Conservation (phyloP, 768 basidiomycete genomes). For the Dioszegia hungarica region DNA sequence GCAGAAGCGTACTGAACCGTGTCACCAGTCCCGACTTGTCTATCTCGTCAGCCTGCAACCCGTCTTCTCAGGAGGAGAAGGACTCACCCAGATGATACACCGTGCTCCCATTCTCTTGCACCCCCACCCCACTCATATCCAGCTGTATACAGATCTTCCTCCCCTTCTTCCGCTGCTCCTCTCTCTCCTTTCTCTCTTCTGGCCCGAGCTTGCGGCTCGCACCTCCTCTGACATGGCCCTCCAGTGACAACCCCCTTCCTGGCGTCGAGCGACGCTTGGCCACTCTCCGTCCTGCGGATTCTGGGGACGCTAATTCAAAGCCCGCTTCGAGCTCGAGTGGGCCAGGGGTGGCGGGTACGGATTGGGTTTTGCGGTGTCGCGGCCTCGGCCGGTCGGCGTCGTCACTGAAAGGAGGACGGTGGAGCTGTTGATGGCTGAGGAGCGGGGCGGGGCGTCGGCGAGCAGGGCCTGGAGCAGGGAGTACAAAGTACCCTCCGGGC, state of each 20-base stretch:
- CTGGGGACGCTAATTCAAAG: background rate
- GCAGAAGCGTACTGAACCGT: conserved; percentile 29
- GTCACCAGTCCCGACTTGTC: conserved; percentile 39
- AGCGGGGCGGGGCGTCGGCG: background rate
- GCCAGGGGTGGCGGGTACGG: conserved; percentile 5
- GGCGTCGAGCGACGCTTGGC: too few species aligned
- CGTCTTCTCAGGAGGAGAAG: background rate
- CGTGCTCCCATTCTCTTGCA: conserved; percentile 2
- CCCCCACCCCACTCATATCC: conserved; percentile 26
- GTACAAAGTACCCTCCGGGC: background rate
- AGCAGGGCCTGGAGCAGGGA: background rate
- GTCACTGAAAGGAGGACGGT: background rate
- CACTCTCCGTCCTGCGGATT: too few species aligned
- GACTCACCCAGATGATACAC: conserved; percentile 33
- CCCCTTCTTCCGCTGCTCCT: conserved; percentile 7
- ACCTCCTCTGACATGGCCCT: too few species aligned
- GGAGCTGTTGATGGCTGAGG: background rate
- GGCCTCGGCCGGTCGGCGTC: background rate
- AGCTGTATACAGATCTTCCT: conserved; percentile 39
- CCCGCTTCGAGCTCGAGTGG: background rate
- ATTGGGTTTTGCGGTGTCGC: conserved; percentile 1
- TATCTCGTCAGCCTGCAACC: background rate
- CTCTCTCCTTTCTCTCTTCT: background rate
- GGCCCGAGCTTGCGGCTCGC: background rate
- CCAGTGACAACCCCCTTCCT: background rate